phyloP scores from a whole-genome alignment of 345 rosid species.

The Ceriops decandra region DNA sequence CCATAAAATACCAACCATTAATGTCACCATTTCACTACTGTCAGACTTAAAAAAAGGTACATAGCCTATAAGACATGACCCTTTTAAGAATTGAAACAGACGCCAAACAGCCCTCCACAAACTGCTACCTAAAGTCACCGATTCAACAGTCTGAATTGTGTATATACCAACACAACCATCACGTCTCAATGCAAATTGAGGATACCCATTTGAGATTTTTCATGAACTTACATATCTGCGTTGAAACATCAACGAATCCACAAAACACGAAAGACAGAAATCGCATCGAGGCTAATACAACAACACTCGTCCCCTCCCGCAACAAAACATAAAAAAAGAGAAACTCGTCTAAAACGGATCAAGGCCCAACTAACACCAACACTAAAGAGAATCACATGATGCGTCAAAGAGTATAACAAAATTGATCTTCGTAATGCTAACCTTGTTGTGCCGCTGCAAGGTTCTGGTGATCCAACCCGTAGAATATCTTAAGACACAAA shows the following conservation, averaged over 20 bases:
- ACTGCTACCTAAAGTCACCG: not conserved
- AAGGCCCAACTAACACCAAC: not conserved
- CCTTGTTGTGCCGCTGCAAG: slow-evolving; percentile 53
- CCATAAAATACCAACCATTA: too few species aligned
- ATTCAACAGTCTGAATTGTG: not conserved
- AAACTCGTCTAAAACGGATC: not conserved
- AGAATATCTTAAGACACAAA: slow-evolving; percentile 41
- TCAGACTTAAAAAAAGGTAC: too few species aligned
- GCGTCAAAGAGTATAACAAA: not conserved
- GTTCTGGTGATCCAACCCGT: slow-evolving; percentile 43
- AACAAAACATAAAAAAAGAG: not conserved
- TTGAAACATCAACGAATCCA: too few species aligned
- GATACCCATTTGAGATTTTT: slow-evolving; percentile 3
- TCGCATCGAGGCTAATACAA: too few species aligned
- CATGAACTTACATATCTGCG: not conserved
- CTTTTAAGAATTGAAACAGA: not conserved
- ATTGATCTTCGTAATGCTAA: slow-evolving; percentile 2
- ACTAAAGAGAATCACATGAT: not conserved
- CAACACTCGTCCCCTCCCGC: too few species aligned
- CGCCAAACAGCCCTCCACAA: not conserved
- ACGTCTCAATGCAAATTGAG: not conserved
- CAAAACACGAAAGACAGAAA: too few species aligned
- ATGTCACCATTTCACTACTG: too few species aligned
- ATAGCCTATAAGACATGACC: not conserved
- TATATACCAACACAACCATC: too few species aligned